These are phyloP conservation scores for Bocquillonia castaneifolia DNA, from an alignment of 441 rosid species.

Conservation along the genomic window DNA sequence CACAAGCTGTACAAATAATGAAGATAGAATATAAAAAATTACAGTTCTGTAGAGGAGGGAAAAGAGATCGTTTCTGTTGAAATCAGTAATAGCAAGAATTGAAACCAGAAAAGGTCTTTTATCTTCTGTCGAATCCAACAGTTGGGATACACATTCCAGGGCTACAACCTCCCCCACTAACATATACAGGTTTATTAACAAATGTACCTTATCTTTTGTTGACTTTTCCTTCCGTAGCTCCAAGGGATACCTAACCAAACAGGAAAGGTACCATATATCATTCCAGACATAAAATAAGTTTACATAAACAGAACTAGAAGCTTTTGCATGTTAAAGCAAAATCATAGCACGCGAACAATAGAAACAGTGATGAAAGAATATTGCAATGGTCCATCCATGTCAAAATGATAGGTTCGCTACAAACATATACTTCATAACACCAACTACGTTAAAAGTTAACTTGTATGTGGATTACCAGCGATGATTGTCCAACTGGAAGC, in stretches of 20 bases:
- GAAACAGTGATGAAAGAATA: background rate
- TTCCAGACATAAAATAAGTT: background rate
- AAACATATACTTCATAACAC: background rate
- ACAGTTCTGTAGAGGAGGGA: background rate
- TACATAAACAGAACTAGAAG: background rate
- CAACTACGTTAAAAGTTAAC: background rate
- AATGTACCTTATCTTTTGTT: conserved; percentile 73
- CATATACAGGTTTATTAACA: background rate
- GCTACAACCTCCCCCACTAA: background rate
- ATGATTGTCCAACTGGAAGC: conserved; percentile 89
- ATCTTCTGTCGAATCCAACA: background rate
- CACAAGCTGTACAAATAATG: background rate
- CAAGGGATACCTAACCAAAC: conserved; percentile 73
- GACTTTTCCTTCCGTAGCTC: conserved; percentile 92
- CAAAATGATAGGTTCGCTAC: no score
- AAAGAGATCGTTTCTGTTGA: background rate
- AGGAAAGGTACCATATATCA: background rate
- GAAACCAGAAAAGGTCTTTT: background rate
- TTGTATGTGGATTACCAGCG: conserved; percentile 59
- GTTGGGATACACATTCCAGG: background rate
- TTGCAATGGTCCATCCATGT: background rate
- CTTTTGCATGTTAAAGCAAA: background rate
- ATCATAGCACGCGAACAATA: background rate
- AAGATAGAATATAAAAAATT: background rate
- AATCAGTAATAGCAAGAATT: background rate